Evolutionary conservation across 805 yeast genomes (phyloP).

Genomic region (Yamadazyma paraphyllophila): DNA sequence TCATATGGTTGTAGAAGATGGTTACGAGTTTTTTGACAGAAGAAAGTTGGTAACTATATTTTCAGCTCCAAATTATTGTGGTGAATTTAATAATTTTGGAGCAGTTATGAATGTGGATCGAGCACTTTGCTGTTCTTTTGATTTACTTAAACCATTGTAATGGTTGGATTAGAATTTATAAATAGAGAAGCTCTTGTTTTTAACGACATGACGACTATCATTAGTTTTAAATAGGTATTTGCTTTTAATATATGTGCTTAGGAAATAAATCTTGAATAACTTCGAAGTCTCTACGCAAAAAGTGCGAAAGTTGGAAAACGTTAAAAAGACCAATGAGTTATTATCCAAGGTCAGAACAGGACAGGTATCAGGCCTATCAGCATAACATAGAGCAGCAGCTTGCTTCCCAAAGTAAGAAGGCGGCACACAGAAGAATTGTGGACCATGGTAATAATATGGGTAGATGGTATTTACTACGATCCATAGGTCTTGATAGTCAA

Average conservation of each 20-base stretch:
- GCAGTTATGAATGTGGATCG: conserved; percentile 75
- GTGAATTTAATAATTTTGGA: conserved; percentile 77
- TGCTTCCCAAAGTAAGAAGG: conserved; percentile 48
- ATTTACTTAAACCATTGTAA: conserved; percentile 56
- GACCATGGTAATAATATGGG: conserved; percentile 79
- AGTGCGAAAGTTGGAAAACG: not conserved
- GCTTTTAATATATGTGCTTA: conserved; percentile 3
- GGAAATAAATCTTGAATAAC: not conserved
- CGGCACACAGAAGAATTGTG: conserved; percentile 63
- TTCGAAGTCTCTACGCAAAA: not conserved
- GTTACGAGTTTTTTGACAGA: conserved; percentile 77
- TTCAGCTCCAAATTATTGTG: conserved; percentile 82
- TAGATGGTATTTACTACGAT: conserved; percentile 50
- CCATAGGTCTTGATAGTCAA: conserved; percentile 44
- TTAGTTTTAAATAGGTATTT: conserved; percentile 1
- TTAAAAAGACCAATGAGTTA: conserved; percentile 4
- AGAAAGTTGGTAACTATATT: conserved; percentile 75
- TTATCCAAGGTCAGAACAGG: conserved; percentile 15
- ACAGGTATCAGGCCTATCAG: conserved; percentile 23
- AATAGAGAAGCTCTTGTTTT: conserved; percentile 1
- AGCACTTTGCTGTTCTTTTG: conserved; percentile 67
- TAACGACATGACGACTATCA: conserved; percentile 5
- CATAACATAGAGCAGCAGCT: conserved; percentile 42
- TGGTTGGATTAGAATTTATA: not conserved
- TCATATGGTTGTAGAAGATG: conserved; percentile 89